A percentile compares a stretch with the other conserved stretches of the same genome.
phyloP scores from a whole-genome alignment of 257 asterid species.

The Galeopsis tetrahit region DNA sequence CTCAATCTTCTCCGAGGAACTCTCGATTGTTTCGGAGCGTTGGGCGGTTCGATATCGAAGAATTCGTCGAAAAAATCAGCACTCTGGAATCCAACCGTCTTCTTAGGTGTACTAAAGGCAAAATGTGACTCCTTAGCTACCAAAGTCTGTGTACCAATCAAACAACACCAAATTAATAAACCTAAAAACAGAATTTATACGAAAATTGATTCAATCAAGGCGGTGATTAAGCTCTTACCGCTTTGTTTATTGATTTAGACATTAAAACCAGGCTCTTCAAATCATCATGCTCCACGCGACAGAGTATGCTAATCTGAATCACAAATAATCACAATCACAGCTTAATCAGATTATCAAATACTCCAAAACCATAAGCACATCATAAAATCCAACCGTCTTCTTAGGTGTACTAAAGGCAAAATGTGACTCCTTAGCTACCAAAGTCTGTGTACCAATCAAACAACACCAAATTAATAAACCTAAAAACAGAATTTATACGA shows the following conservation, averaged over 20 bases:
- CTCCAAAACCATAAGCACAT: too few species aligned
- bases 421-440: constrained; percentile 66
- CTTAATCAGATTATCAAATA: constrained; percentile 6
- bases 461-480: not conserved
- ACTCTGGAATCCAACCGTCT: constrained; percentile 45
- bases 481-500: not conserved
- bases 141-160: constrained; percentile 59
- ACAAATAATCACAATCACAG: not conserved
- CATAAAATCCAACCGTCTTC: constrained; percentile 57
- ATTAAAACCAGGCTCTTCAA: constrained; percentile 64
- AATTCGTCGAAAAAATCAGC: constrained; percentile 32
- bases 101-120: constrained; percentile 65
- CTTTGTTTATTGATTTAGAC: constrained; percentile 62
- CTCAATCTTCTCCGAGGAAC: constrained; percentile 46
- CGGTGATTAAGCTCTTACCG: constrained; percentile 43
- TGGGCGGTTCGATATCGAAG: constrained; percentile 52
- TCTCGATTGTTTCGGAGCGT: constrained; percentile 66
- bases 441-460: constrained; percentile 56
- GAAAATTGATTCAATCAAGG: not conserved
- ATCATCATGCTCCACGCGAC: constrained; percentile 89
- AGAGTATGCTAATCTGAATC: constrained; percentile 64
- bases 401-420: constrained; percentile 68
- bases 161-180: not conserved
- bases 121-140: constrained; percentile 69
- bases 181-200: not conserved